Evolutionary conservation across 176 grass and related monocot genomes (phyloP), one percentile per base, ranked within the genome.

Genomic region (Rhynchospora pubera): DNA sequence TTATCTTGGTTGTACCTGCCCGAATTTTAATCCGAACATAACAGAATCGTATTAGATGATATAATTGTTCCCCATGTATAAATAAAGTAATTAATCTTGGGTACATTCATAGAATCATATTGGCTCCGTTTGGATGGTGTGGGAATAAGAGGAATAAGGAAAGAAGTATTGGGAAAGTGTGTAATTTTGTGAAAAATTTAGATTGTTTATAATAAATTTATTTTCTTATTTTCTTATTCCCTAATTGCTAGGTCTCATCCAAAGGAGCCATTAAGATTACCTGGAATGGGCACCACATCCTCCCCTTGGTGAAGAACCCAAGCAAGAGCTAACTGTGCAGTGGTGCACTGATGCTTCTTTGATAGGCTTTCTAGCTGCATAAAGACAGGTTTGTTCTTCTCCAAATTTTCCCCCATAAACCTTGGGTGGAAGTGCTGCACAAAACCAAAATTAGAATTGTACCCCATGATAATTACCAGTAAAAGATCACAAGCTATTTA

Each of bases 251-350:
- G n/a, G n/a, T n/a, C n/a, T n/a, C n/a, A n/a, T n/a, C n/a, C n/a
- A n/a, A n/a, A n/a, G n/a, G n/a, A n/a, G n/a, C n/a, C n/a, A n/a
- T n/a, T 72, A 78, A 58, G 65, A 52, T 79, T 83, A 97, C 93
- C 93, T 89, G 93, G 93, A 77, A 97, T 91, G 7, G 89, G 93
- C 67, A 87, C 93, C 62, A 97, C 91, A 88, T 93, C 93, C 56
- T 89, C 83, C 83, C 93, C 93, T 89, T 93, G 93, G 81, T 89
- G 88, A 15, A 93, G 79, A 86, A 97, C 86, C 93, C 91, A 97
- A 78, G 93, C 85, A 45, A 91, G 63, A 86, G 93, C 91, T 69
- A 97, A 69, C 65, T 93, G 91, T 77, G 83, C 80, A 14, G 91
- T 76, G 68, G 80, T 91, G 24, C 91, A 91, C 28, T 93, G 80